A percentile compares a stretch with the other conserved stretches of the same genome.
phyloP scores from a whole-genome alignment of 2,329 filamentous ascomycete genomes.

The Xylogone sp. region DNA sequence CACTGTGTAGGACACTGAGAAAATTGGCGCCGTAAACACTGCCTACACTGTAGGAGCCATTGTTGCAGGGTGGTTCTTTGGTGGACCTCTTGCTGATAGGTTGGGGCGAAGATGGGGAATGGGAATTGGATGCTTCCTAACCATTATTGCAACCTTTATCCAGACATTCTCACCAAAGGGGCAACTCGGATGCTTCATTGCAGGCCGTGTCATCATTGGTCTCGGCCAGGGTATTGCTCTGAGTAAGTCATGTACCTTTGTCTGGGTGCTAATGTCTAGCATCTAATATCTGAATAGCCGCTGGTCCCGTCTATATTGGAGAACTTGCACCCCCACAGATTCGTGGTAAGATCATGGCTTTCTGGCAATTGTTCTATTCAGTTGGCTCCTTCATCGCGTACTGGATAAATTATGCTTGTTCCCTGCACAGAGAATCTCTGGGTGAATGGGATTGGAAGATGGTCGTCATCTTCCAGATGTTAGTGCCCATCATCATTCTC shows the following conservation, averaged over 20 bases:
- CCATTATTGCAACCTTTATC: constrained; percentile 65
- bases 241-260: constrained; percentile 34
- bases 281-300: constrained; percentile 35
- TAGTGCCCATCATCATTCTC: constrained; percentile 60
- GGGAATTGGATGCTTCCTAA: constrained; percentile 59
- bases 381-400: constrained; percentile 64
- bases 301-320: constrained; percentile 68
- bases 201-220: constrained; percentile 65
- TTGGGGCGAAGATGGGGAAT: constrained; percentile 63
- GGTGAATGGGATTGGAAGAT: constrained; percentile 72
- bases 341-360: constrained; percentile 63
- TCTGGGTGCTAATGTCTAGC: constrained; percentile 5
- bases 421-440: constrained; percentile 48
- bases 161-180: constrained; percentile 60
- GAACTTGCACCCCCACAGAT: constrained; percentile 63
- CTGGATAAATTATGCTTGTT: constrained; percentile 62
- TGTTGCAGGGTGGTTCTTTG: constrained; percentile 65
- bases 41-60: constrained; percentile 70
- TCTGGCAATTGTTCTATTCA: constrained; percentile 66
- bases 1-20: constrained; percentile 31
- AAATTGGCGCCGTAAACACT: constrained; percentile 59
- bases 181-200: constrained; percentile 64
- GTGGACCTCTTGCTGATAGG: constrained; percentile 56
- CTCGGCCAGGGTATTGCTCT: constrained; percentile 66
- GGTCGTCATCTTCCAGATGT: constrained; percentile 67